Conservation (phyloP, 192 early-diverging fungal species). For the Backusella macrospora region DNA sequence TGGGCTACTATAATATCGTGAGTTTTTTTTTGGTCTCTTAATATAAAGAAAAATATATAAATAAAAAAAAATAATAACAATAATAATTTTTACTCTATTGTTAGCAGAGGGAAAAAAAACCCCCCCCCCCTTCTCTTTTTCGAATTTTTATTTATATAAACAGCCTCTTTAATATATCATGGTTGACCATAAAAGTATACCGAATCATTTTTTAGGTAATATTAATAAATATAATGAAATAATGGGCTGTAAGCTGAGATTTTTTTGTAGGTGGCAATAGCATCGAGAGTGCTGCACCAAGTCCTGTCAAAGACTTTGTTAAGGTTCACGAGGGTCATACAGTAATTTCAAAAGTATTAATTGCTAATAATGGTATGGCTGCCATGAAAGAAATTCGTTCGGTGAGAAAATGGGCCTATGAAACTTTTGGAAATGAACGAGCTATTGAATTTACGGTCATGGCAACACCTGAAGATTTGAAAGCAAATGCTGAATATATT, state of each 20-base stretch:
- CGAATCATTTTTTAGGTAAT: slow-evolving; percentile 9
- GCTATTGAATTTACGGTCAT: slow-evolving; percentile 96
- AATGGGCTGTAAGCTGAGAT: neutral
- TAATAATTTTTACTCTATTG: no score
- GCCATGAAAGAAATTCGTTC: slow-evolving; percentile 99
- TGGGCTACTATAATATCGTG: neutral
- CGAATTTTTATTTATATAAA: neutral
- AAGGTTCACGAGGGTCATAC: slow-evolving; percentile 76
- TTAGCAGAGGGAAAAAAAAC: no score
- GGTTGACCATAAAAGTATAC: slow-evolving; percentile 16
- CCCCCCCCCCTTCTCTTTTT: neutral
- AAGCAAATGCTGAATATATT: slow-evolving; percentile 97
- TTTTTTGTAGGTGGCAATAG: slow-evolving; percentile 65
- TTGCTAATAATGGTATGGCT: slow-evolving; percentile 99
- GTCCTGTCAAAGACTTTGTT: slow-evolving; percentile 74
- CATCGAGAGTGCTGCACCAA: slow-evolving; percentile 62
- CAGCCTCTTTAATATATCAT: neutral
- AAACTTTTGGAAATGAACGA: slow-evolving; percentile 94
- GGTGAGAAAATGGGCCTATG: slow-evolving; percentile 96
- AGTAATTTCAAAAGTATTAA: slow-evolving; percentile 91
- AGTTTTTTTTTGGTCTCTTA: neutral
- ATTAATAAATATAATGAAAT: neutral
- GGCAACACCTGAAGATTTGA: slow-evolving; percentile 97
- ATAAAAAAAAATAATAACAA: neutral
- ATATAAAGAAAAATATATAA: neutral